These are phyloP conservation scores for Populus deltoides DNA, from an alignment of 345 rosid genomes.

Conservation along the genomic window DNA sequence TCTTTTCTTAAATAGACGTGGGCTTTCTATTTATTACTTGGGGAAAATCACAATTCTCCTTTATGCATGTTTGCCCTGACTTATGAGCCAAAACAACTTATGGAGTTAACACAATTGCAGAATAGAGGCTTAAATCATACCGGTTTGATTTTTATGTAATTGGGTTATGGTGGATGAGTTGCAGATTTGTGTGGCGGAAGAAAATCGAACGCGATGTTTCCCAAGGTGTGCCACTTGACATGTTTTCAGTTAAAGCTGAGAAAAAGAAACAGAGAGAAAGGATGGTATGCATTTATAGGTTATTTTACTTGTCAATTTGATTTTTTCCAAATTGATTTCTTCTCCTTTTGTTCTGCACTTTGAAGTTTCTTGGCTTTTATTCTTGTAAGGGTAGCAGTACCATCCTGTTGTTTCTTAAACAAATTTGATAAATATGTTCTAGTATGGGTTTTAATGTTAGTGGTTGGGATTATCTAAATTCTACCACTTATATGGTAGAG, in stretches of 20 bases:
- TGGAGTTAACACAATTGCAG: not conserved
- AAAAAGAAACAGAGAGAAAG: constrained; percentile 74
- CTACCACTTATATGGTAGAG: not conserved
- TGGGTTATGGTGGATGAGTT: constrained; percentile 6
- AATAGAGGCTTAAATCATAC: not conserved
- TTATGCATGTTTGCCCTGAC: too few species aligned
- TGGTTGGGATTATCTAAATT: not conserved
- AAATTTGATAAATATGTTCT: not conserved
- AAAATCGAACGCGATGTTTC: constrained; percentile 84
- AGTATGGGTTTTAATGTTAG: not conserved
- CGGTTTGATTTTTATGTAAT: not conserved
- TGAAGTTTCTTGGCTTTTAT: too few species aligned
- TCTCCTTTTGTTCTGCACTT: not conserved
- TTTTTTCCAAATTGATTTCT: not conserved
- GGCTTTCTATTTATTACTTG: too few species aligned
- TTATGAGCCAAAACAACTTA: too few species aligned
- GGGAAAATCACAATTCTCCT: too few species aligned
- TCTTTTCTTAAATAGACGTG: too few species aligned
- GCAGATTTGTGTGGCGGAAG: constrained; percentile 92
- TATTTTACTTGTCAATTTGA: not conserved
- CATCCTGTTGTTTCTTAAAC: not conserved
- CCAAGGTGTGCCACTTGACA: constrained; percentile 61
- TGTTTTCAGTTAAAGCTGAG: constrained; percentile 78
- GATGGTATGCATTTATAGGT: constrained; percentile 51
- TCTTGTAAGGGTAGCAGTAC: not conserved